phyloP scores from a whole-genome alignment of 2,329 filamentous ascomycete genomes.

The Trichoderma semiorbis region DNA sequence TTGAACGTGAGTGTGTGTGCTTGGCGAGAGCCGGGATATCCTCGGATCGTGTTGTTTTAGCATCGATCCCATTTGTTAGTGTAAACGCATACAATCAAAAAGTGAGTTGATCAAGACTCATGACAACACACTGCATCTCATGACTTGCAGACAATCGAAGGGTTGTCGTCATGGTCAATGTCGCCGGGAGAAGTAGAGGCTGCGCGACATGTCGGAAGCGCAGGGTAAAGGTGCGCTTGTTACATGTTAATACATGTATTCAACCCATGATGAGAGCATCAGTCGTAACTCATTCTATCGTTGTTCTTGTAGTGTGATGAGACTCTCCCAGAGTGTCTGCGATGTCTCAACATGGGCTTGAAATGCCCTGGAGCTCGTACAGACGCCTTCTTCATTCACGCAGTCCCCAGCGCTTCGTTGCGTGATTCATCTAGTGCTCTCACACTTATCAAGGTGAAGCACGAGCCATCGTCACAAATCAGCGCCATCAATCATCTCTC shows the following conservation, averaged over 20 bases:
- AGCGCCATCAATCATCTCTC: background rate
- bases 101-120: background rate
- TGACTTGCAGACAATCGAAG: background rate
- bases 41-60: background rate
- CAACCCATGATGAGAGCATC: background rate
- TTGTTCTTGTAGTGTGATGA: conserved; percentile 16
- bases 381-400: conserved; percentile 18
- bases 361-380: conserved; percentile 20
- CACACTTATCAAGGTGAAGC: background rate
- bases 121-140: background rate
- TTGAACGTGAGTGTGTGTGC: background rate
- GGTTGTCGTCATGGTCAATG: conserved; percentile 18
- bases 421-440: background rate
- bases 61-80: background rate
- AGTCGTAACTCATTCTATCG: background rate
- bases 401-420: background rate
- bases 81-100: background rate
- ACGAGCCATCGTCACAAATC: background rate
- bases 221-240: conserved; percentile 19
- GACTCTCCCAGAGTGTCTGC: conserved; percentile 14
- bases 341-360: conserved; percentile 13
- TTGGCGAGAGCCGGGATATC: background rate
- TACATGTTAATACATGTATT: background rate
- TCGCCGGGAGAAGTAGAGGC: conserved; percentile 21
- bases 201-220: conserved; percentile 19